phyloP scores from a whole-genome alignment of 2,329 filamentous ascomycete genomes.

The Penicillium sp. region DNA sequence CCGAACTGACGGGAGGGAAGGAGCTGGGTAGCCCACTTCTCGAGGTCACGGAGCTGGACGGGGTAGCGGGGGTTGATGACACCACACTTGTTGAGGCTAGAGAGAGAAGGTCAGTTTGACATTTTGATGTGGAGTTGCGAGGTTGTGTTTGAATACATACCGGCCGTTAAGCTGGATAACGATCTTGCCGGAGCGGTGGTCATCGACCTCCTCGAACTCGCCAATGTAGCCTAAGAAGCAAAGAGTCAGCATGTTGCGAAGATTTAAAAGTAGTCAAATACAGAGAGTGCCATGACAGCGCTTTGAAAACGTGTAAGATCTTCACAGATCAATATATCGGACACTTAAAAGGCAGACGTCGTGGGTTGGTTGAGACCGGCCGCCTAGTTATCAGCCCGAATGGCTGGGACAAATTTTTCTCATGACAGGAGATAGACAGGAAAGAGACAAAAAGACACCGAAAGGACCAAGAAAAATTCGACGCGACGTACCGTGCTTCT shows the following conservation, averaged over 20 bases:
- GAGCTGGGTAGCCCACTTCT: conserved; percentile 99
- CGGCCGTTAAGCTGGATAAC: conserved; percentile 99
- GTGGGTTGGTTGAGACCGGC: conserved; percentile 75
- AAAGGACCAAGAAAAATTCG: conserved; percentile 4
- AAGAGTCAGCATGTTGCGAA: conserved; percentile 74
- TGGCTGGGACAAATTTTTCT: conserved; percentile 20
- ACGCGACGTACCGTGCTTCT: conserved; percentile 86
- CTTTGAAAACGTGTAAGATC: conserved; percentile 96
- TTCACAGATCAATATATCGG: conserved; percentile 86
- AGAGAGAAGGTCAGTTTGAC: conserved; percentile 12
- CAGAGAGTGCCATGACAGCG: conserved; percentile 40
- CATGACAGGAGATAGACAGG: background rate
- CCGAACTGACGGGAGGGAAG: conserved; percentile 99
- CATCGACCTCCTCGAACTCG: conserved; percentile 99
- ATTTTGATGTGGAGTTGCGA: background rate
- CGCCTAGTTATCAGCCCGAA: conserved; percentile 99
- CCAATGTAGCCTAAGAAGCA: conserved; percentile 80
- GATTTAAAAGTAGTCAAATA: conserved; percentile 93
- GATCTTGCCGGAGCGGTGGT: conserved; percentile 99
- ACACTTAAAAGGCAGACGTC: conserved; percentile 99
- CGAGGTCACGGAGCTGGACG: conserved; percentile 92
- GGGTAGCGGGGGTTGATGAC: conserved; percentile 99
- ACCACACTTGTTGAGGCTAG: conserved; percentile 90
- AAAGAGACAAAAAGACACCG: conserved; percentile 8
- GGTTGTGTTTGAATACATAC: conserved; percentile 34